Evolutionary conservation across 1,284 basidiomycete species (phyloP), one percentile per base, ranked within the genome.

Genomic region (Ganoderma sp.): DNA sequence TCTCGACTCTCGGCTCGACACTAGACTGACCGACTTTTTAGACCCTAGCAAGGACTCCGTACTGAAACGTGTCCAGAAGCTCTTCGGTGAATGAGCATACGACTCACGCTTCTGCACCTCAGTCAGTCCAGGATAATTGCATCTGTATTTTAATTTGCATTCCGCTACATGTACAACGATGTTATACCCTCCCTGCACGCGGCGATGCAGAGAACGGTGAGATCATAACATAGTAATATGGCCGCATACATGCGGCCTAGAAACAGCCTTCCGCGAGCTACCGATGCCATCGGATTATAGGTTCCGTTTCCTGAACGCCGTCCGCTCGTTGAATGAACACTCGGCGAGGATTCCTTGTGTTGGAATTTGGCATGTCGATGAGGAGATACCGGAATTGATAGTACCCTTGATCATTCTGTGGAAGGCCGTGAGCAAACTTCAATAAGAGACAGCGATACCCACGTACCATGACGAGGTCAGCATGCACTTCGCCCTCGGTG

Each of bases 41-140:
- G 97, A 99, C 81, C 98, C 98, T 7, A 89, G 92, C 12, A 99
- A 99, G 81, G 98, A 99, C 79, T 98, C 95, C 1, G 90, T 99
- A 43, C 85, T 99, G 75, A 99, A 98, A 81, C 91, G 98, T 60
- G 98, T 99, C 9, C 96, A 98, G 86, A 99, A 95, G 81, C 86
- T 98, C 41, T 94, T 96, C 77, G 97, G 96, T 76, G 96, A 98
- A 82, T 90, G 84, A 76, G 65, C 63, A 12, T n/a, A 15, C 65
- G 43, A 25, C 4, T 32, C 3, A 41, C 34, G 3, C 17, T 37
- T 6, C 28, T 56, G 67, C 19, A 19, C 9, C n/a, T 6, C 41
- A 39, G 37, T 7, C 28, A 22, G 10, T 19, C 19, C 60, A 58
- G 63, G 64, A 69, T 68, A 64, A 63, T 66, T 59, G 61, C 70